Evolutionary conservation across 768 basidiomycete genomes (phyloP).

Genomic region (Coprinopsis cinerea): DNA sequence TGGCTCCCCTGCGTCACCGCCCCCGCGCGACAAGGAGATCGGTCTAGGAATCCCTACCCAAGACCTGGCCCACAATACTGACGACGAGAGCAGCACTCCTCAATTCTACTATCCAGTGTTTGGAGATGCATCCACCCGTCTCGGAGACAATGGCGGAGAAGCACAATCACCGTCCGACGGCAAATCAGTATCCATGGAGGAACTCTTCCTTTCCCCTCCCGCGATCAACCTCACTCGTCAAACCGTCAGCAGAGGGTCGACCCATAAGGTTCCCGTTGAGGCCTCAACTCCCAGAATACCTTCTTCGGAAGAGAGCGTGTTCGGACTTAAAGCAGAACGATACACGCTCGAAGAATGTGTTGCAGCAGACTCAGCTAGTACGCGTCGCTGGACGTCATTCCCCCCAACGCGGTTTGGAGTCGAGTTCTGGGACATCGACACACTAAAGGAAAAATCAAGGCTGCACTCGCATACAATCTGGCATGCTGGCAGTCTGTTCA

Average conservation of each 20-base stretch:
- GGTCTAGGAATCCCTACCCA: constrained; percentile 52
- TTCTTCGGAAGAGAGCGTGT: constrained; percentile 52
- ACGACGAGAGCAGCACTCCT: constrained; percentile 15
- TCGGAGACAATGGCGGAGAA: constrained; percentile 61
- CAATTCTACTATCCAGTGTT: constrained; percentile 60
- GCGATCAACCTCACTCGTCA: constrained; percentile 22
- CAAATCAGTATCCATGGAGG: constrained; percentile 52
- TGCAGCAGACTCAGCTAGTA: constrained; percentile 37
- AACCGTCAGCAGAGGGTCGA: constrained; percentile 1
- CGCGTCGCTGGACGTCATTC: constrained; percentile 56
- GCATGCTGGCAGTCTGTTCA: constrained; percentile 85
- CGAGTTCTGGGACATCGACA: constrained; percentile 85
- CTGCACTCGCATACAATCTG: constrained; percentile 83
- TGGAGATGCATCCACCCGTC: constrained; percentile 61
- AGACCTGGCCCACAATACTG: constrained; percentile 25
- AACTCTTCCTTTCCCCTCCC: constrained; percentile 47
- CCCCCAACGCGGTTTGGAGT: constrained; percentile 82
- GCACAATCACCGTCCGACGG: constrained; percentile 31
- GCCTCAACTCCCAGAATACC: constrained; percentile 10
- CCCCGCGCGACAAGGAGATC: constrained; percentile 57
- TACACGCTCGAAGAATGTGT: constrained; percentile 37
- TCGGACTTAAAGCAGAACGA: constrained; percentile 50
- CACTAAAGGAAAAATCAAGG: constrained; percentile 78
- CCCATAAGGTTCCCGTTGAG: constrained; percentile 3
- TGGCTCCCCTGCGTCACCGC: constrained; percentile 23